Conservation (phyloP, 179 eudicot species). For the Carnegiea gigantea region DNA sequence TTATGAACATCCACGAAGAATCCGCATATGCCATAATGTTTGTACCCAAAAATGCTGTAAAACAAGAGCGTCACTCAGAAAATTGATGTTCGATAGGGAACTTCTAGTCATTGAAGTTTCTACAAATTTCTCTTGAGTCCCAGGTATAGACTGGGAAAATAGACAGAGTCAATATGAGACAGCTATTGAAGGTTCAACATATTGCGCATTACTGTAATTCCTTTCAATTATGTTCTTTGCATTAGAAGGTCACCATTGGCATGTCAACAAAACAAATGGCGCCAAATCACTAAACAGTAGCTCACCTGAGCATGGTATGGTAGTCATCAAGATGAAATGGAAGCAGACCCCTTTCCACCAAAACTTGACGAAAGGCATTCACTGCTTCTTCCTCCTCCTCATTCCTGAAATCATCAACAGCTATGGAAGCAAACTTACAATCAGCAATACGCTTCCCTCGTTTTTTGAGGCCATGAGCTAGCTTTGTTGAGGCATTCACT, state of each 20-base stretch:
- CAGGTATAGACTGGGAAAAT: not conserved
- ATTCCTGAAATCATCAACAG: conserved; percentile 66
- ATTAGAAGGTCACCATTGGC: not conserved
- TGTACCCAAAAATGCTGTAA: not conserved
- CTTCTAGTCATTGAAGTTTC: not conserved
- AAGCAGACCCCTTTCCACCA: conserved; percentile 74
- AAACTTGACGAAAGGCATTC: conserved; percentile 55
- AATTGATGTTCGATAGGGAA: not conserved
- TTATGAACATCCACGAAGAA: not conserved
- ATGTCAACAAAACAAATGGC: not conserved
- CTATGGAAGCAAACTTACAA: conserved; percentile 68
- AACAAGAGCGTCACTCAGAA: not conserved
- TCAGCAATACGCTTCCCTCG: conserved; percentile 59
- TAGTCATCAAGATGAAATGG: conserved; percentile 81
- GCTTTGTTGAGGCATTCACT: conserved; percentile 63
- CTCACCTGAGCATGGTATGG: conserved; percentile 72
- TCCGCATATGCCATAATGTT: not conserved
- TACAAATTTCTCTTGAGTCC: not conserved
- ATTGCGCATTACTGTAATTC: not conserved
- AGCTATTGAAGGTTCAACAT: not conserved
- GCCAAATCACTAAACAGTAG: not conserved
- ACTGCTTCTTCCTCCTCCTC: conserved; percentile 83
- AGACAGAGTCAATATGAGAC: not conserved
- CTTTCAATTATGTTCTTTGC: not conserved
- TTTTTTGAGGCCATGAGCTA: conserved; percentile 60